These are phyloP conservation scores for Echria macrotheca DNA, from an alignment of 495 filamentous ascomycete genomes.

Conservation along the genomic window DNA sequence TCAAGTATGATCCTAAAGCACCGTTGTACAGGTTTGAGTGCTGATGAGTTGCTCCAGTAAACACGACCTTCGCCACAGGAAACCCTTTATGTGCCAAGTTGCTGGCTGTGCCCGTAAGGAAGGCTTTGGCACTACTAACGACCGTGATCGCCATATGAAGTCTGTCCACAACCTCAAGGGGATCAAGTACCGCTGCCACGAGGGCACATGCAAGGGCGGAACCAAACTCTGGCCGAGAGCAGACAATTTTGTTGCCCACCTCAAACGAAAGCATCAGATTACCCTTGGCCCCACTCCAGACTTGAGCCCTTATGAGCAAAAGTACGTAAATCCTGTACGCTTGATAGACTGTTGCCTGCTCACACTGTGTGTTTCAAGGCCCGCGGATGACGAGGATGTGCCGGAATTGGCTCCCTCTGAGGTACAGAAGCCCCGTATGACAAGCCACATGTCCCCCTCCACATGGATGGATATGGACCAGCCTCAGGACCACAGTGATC, in stretches of 20 bases:
- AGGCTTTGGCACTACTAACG: conserved; percentile 80
- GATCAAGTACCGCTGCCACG: conserved; percentile 62
- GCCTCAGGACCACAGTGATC: not conserved
- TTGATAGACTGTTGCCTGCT: not conserved
- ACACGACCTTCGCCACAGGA: conserved; percentile 71
- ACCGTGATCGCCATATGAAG: conserved; percentile 67
- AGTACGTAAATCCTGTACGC: conserved; percentile 42
- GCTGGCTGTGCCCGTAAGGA: conserved; percentile 52
- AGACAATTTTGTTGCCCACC: conserved; percentile 89
- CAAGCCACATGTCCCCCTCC: not conserved
- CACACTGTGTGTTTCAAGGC: not conserved
- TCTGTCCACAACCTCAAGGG: conserved; percentile 57
- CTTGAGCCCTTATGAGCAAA: conserved; percentile 45
- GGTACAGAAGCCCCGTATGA: not conserved
- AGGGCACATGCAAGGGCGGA: conserved; percentile 57
- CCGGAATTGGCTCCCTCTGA: not conserved
- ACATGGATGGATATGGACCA: conserved; percentile 11
- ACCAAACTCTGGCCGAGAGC: conserved; percentile 79
- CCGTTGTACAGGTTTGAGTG: not conserved
- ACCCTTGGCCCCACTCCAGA: conserved; percentile 35
- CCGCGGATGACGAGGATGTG: not conserved
- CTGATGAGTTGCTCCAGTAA: conserved; percentile 51
- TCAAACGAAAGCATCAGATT: conserved; percentile 64
- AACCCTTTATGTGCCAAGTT: conserved; percentile 63
- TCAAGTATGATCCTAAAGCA: conserved; percentile 33